Base-by-base conservation (phyloP, 2,329 filamentous ascomycete genomes). In the Phialemoniopsis sp. region DNA sequence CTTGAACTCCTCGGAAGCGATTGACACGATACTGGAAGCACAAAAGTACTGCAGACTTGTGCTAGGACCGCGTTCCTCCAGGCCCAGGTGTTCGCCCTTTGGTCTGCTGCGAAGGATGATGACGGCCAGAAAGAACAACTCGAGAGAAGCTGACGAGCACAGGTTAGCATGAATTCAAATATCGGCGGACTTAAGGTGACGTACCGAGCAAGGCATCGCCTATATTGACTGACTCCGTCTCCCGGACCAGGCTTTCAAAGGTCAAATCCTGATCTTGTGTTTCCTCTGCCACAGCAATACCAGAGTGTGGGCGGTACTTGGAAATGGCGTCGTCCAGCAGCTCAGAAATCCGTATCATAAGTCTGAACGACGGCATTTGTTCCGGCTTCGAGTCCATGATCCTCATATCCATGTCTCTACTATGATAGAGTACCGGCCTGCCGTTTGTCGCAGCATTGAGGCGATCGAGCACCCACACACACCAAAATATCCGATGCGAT, bases 401-500 rank as follows among this genome's bases (percentile, higher is more conserved):
- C 30, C 47, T 45, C 12, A 37, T 44, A n/a, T 50, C 49, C 31
- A 47, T 37, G 31, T 53, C 50, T 19, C 45, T 36, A 26, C 50
- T 42, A 37, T 53, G 50, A 19, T 52, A 50, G 19, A 52, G 38
- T 13, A 51, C 42, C 16, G 50, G 49, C n/a, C 50, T 42, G 3
- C 49, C 50, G 21, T 53, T 51, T 6, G 42, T 49, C 6, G 48
- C 46, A 8, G 50, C 49, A 18, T 47, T 52, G 14, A 53, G 43
- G 21, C 47, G 46, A 32, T 53, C 50, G 31, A 50, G 40, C 4
- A 49, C 46, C 47, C 48, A 53, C 8, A 53, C 45, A 26, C 50
- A 52, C 38, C 49, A 52, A 34, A 53, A 53, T 10, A 53, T 33
- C 6, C 50, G 46, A 18, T 43, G 37, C 13, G 46, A 49, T 8